Percentiles rank a stretch among this genome's conserved stretches.
phyloP scores from a whole-genome alignment of 2,329 filamentous ascomycete species.

The Dothideomycetes sp. region DNA sequence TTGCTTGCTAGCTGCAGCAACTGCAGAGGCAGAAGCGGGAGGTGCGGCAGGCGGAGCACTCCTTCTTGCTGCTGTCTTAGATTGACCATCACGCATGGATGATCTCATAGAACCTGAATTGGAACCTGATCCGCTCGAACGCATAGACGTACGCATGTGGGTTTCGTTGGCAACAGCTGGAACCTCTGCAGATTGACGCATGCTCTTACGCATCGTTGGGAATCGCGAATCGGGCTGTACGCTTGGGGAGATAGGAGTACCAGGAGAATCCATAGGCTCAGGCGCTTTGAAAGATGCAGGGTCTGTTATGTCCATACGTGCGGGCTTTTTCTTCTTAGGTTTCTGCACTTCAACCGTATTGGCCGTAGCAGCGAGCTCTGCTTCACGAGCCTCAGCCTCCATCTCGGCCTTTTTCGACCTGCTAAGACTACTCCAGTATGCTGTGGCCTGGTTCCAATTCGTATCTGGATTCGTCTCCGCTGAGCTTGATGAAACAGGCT shows the following conservation, averaged over 20 bases:
- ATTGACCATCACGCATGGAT: conserved; percentile 22
- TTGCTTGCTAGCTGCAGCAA: conserved; percentile 17
- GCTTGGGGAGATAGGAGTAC: not conserved
- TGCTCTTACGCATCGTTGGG: conserved; percentile 33
- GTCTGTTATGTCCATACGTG: conserved; percentile 13
- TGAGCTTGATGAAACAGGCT: conserved; percentile 6
- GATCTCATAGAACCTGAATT: conserved; percentile 19
- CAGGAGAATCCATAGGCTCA: conserved; percentile 4
- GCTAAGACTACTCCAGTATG: conserved; percentile 60
- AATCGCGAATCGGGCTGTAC: not conserved
- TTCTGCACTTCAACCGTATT: conserved; percentile 41
- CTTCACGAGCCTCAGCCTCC: conserved; percentile 44
- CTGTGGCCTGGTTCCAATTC: conserved; percentile 60
- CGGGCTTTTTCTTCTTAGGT: conserved; percentile 31
- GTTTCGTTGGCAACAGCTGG: conserved; percentile 17
- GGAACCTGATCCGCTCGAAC: conserved; percentile 19
- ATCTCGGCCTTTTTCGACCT: conserved; percentile 54
- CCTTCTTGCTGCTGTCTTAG: conserved; percentile 15
- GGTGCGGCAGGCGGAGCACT: conserved; percentile 14
- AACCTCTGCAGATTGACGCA: conserved; percentile 15
- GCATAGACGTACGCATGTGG: conserved; percentile 32
- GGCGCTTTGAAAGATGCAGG: conserved; percentile 13
- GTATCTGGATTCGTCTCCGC: conserved; percentile 21
- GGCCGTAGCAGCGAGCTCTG: conserved; percentile 11
- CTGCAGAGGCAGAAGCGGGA: conserved; percentile 10